phyloP scores from a whole-genome alignment of 2,329 filamentous ascomycete species.

The Diaporthe nobilis region DNA sequence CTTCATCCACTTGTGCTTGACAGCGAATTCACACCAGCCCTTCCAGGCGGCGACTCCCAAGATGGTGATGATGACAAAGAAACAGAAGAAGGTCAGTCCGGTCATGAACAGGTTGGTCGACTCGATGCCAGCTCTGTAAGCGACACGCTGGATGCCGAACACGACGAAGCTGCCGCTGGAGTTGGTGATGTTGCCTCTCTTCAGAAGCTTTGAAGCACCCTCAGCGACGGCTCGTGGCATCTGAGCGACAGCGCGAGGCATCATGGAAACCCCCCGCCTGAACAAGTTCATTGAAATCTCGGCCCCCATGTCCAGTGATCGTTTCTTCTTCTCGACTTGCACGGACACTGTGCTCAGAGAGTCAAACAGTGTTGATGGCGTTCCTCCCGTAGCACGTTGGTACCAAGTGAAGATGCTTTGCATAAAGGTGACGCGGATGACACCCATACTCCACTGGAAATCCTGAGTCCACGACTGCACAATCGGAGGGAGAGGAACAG shows the following conservation, averaged over 20 bases:
- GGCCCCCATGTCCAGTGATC: slow-evolving; percentile 28
- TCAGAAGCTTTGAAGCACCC: slow-evolving; percentile 57
- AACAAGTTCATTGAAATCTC: slow-evolving; percentile 60
- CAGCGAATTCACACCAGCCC: slow-evolving; percentile 81
- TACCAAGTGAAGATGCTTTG: slow-evolving; percentile 96
- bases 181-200: slow-evolving; percentile 68
- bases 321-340: slow-evolving; percentile 79
- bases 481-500: slow-evolving; percentile 86
- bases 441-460: slow-evolving; percentile 98
- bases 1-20: slow-evolving; percentile 83
- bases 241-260: slow-evolving; percentile 57
- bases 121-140: slow-evolving; percentile 88
- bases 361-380: slow-evolving; percentile 83
- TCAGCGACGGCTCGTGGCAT: slow-evolving; percentile 43
- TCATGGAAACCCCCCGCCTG: slow-evolving; percentile 68
- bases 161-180: slow-evolving; percentile 73
- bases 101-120: slow-evolving; percentile 95
- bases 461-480: slow-evolving; percentile 96
- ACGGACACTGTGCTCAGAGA: slow-evolving; percentile 82
- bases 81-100: slow-evolving; percentile 87
- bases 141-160: slow-evolving; percentile 89
- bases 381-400: slow-evolving; percentile 91
- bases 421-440: slow-evolving; percentile 89
- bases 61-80: slow-evolving; percentile 83
- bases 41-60: slow-evolving; percentile 85